These are phyloP conservation scores for Claviceps capensis DNA, from an alignment of 2,329 filamentous ascomycete species.

Conservation along the genomic window DNA sequence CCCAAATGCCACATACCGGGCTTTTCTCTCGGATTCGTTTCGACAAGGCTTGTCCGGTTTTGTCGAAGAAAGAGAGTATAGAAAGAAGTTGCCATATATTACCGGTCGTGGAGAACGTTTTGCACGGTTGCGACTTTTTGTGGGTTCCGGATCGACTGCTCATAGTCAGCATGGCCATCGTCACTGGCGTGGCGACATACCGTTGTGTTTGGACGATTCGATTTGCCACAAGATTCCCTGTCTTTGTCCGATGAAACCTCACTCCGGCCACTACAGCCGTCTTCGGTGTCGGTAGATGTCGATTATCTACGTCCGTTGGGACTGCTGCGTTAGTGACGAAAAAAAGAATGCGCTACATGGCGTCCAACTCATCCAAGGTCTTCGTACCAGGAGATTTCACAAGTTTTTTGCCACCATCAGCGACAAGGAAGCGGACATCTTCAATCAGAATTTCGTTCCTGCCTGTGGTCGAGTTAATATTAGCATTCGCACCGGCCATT, in stretches of 20 bases:
- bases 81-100: constrained; percentile 36
- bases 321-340: background rate
- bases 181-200: constrained; percentile 35
- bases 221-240: constrained; percentile 71
- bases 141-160: constrained; percentile 36
- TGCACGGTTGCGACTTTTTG: constrained; percentile 65
- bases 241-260: constrained; percentile 73
- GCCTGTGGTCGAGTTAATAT: constrained; percentile 15
- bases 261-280: constrained; percentile 60
- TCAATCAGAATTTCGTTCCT: constrained; percentile 53
- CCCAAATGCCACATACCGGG: constrained; percentile 24
- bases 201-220: constrained; percentile 62
- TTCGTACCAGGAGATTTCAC: constrained; percentile 53
- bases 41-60: constrained; percentile 9
- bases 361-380: background rate
- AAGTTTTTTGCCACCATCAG: constrained; percentile 71
- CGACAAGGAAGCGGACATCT: constrained; percentile 60
- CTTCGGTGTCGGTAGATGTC: constrained; percentile 57
- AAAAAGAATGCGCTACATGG: background rate
- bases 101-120: constrained; percentile 56
- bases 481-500: constrained; percentile 10
- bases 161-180: constrained; percentile 23
- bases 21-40: constrained; percentile 8
- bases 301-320: constrained; percentile 21
- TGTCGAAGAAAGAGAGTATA: constrained; percentile 1